Evolutionary conservation across 176 grass and related monocot species (phyloP), one percentile per base, ranked within the genome.

Genomic region (Calamus simplicifolius): DNA sequence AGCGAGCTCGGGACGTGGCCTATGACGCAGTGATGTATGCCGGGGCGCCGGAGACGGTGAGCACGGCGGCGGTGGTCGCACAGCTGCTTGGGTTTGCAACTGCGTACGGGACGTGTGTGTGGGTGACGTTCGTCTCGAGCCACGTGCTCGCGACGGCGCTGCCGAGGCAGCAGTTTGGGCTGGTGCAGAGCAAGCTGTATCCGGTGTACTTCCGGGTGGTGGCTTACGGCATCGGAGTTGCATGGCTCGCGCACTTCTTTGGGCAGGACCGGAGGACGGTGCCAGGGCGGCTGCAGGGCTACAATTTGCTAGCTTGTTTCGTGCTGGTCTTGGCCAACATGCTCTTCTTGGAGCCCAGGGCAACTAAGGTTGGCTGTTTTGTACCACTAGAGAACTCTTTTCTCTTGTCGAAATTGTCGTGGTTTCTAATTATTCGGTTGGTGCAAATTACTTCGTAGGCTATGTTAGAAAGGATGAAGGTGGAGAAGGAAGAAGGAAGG

Each of bases 91-190:
- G 81, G 1, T 72, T 90, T 53, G 75, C 87, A 23, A 52, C 38
- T 10, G 84, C 87, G 1, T 97, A 85, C 64, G 87, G 92, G 16
- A 19, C 87, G 5, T 67, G 58, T 50, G 69, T 97, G 31, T 97
- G 92, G 92, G 87, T 90, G 18, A 97, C 92, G 26, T 97, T 97
- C 73, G 49, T 82, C n/a, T 88, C 87, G 16, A 88, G 84, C 78
- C 56, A 88, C 64, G 81, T 97, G 4, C 77, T 97, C 5, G 77
- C 77, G 0, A 29, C 69, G 19, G 69, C 75, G 50, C 66, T 97
- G 66, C 81, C 87, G 0, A 5, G 81, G 73, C 92, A 85, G 69
- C 84, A 90, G 77, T 80, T 97, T 1, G 92, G 87, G 65, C 18
- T 85, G 64, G 58, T 90, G 64, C 92, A 91, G 77, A 97, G 92